phyloP scores from a whole-genome alignment of 164 flowering plant genomes.

The Piper longum region DNA sequence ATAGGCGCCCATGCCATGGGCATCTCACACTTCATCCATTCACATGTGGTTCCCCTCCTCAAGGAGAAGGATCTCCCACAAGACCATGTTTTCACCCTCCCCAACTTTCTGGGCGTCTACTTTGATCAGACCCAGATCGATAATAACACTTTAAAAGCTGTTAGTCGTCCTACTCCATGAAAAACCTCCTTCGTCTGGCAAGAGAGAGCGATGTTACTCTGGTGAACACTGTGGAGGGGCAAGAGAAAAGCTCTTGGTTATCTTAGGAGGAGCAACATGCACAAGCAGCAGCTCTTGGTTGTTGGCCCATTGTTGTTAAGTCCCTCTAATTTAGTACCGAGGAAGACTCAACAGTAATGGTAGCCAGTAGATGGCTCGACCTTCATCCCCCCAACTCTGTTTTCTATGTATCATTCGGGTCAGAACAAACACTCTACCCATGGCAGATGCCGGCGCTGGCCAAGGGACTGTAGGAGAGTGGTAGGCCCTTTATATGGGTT shows the following conservation, averaged over 20 bases:
- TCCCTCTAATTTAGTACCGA: background rate
- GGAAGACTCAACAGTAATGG: background rate
- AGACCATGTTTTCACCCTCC: background rate
- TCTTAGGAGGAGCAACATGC: background rate
- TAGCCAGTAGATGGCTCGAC: conserved; percentile 3
- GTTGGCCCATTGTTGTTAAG: background rate
- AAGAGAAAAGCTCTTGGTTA: background rate
- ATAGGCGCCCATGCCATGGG: background rate
- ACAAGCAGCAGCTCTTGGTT: conserved; percentile 1
- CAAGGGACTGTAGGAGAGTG: conserved; percentile 3
- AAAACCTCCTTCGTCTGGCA: background rate
- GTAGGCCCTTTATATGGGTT: conserved; percentile 4
- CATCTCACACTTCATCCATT: background rate
- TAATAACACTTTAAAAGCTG: background rate
- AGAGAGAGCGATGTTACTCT: background rate
- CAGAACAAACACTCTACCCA: background rate
- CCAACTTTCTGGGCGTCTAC: background rate
- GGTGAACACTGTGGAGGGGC: background rate
- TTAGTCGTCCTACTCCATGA: background rate
- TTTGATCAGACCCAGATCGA: background rate
- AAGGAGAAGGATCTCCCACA: no score
- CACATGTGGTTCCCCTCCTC: no score
- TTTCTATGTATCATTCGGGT: conserved; percentile 3
- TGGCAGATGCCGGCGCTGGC: conserved; percentile 4
- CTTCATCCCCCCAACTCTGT: conserved; percentile 2